A percentile compares a stretch with the other conserved stretches of the same genome.
These are phyloP conservation scores for Pseudopyrenochaeta lycopersici DNA, from an alignment of 2,329 filamentous ascomycete species.

Conservation along the genomic window DNA sequence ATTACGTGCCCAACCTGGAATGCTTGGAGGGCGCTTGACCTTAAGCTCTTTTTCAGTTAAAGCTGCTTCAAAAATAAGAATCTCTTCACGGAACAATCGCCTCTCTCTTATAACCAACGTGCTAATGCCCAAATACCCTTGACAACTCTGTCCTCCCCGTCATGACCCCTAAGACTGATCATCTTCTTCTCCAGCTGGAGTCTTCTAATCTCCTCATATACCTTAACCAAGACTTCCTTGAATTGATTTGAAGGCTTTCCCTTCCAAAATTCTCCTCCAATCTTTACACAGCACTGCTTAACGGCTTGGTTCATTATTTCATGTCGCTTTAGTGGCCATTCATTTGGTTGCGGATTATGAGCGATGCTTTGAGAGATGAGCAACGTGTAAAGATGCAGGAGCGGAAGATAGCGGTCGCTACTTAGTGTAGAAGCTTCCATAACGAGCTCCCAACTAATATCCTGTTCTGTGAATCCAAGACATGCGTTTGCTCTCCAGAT, in stretches of 20 bases:
- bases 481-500: slow-evolving; percentile 43
- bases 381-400: slow-evolving; percentile 44
- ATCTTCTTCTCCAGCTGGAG: slow-evolving; percentile 33
- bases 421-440: slow-evolving; percentile 24
- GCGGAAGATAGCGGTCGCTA: slow-evolving; percentile 25
- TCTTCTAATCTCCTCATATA: slow-evolving; percentile 38
- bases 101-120: slow-evolving; percentile 13
- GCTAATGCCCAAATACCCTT: slow-evolving; percentile 61
- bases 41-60: too few relatives aligned
- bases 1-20: too few relatives aligned
- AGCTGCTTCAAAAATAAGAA: too few relatives aligned
- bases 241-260: slow-evolving; percentile 31
- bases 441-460: slow-evolving; percentile 36
- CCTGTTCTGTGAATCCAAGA: slow-evolving; percentile 18
- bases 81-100: too few relatives aligned
- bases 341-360: slow-evolving; percentile 15
- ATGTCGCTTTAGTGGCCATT: slow-evolving; percentile 23
- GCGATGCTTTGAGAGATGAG: slow-evolving; percentile 40
- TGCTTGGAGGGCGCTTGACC: too few relatives aligned
- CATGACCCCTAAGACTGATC: slow-evolving; percentile 36
- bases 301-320: slow-evolving; percentile 38
- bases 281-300: slow-evolving; percentile 36
- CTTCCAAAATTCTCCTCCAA: slow-evolving; percentile 24
- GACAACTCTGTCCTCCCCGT: slow-evolving; percentile 34
- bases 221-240: slow-evolving; percentile 31